Evolutionary conservation across 116 monocot species (phyloP), one percentile per base, ranked within the genome.

Genomic region (Dioscorea cayenensis): DNA sequence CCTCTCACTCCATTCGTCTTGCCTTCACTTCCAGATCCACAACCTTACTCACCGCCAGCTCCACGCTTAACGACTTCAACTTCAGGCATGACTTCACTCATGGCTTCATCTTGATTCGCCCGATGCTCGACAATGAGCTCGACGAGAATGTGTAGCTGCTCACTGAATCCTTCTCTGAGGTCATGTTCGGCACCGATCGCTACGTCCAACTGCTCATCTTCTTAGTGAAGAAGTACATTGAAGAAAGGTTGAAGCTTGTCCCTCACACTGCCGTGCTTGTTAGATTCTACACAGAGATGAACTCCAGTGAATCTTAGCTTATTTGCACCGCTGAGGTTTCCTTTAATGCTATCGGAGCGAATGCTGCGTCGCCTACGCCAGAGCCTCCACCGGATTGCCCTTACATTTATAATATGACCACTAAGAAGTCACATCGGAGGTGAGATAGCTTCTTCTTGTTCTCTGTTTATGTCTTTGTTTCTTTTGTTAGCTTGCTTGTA

Each of bases 351-450:
- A 5, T 66, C 36, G 92, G 92, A 1, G 84, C 81, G 25, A 87
- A 84, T 73, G 82, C 71, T 0, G 80, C 87, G 2, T 74, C 80
- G 8, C 92, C 84, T 12, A 84, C 95, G 36, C 92, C 92, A 3
- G 3, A 38, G 22, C 90, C 92, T 2, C 95, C 95, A 6, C 68
- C 32, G 11, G 82, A 90, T 4, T 92, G n/a, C 49, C 92, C 95
- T 0, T 95, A 95, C 66, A 81, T 95, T 52, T 90, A 87, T 64
- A 92, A 95, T 65, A 95, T 95, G 92, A 79, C 95, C 7, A 92
- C 92, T 3, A 81, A 66, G 58, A 84, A 87, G 83, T 14, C 49
- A 67, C 73, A 87, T 14, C 76, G 92, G 64, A 92, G 95, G 95
- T 95, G 82, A 12, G 43, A 6, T 6, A 10, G 0, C 43, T 7